Conservation (phyloP, 169 alveolate species). For the Cryptosporidium bovis region DNA sequence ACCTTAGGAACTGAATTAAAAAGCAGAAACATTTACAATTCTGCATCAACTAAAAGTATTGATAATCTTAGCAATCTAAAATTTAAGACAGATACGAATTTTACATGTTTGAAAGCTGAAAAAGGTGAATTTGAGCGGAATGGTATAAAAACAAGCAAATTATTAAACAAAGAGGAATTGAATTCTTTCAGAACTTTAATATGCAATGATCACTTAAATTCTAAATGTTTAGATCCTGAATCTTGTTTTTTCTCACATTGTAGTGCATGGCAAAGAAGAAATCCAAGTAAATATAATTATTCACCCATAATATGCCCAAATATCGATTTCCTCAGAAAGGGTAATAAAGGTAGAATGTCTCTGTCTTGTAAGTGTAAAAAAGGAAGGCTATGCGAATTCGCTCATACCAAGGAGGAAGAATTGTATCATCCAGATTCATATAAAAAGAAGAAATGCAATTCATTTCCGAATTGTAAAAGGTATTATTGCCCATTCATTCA, state of each 20-base stretch:
- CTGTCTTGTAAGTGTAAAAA: constrained; percentile 36
- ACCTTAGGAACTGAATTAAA: no score
- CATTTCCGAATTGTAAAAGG: constrained; percentile 65
- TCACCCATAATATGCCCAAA: constrained; percentile 54
- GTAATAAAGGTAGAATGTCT: constrained; percentile 63
- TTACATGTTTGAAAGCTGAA: no score
- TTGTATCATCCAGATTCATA: constrained; percentile 63
- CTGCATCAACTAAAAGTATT: no score
- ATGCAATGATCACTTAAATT: constrained; percentile 62
- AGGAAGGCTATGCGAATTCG: constrained; percentile 59
- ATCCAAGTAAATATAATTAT: constrained; percentile 55
- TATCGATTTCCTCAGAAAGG: constrained; percentile 59
- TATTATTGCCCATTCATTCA: constrained; percentile 67
- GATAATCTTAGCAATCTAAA: no score
- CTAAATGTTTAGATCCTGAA: constrained; percentile 67
- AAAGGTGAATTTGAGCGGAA: no score
- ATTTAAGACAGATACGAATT: no score
- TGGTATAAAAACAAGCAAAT: background rate
- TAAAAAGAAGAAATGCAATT: constrained; percentile 57
- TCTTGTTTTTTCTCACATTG: constrained; percentile 68
- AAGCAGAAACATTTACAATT: no score
- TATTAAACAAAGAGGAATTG: constrained; percentile 32
- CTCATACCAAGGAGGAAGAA: constrained; percentile 71
- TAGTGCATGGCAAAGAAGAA: constrained; percentile 73
- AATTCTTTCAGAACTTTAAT: constrained; percentile 36